These are phyloP conservation scores for Halophytophthora polymorphica DNA, from an alignment of 352 stramenopile genomes.

Conservation along the genomic window DNA sequence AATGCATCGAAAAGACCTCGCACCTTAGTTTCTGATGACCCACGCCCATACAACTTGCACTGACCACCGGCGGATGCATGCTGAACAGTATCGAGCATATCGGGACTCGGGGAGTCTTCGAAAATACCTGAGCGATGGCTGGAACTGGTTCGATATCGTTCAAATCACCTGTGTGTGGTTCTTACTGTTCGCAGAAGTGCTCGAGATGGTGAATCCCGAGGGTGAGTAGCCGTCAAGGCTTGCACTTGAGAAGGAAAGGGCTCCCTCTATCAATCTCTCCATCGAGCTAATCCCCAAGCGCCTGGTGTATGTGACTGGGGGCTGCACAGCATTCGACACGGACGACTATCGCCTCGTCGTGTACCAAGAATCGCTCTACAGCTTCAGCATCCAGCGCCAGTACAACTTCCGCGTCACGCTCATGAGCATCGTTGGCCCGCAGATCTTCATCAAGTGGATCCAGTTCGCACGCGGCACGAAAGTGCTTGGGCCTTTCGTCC, in stretches of 20 bases:
- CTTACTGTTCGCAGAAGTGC: slow-evolving; percentile 47
- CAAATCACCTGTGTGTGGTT: slow-evolving; percentile 75
- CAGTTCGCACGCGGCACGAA: slow-evolving; percentile 71
- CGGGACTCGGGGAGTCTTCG: slow-evolving; percentile 48
- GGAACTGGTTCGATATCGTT: slow-evolving; percentile 77
- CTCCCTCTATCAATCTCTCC: not conserved
- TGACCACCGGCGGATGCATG: not conserved
- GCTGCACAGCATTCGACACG: slow-evolving; percentile 6
- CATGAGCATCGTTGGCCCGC: slow-evolving; percentile 73
- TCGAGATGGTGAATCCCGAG: slow-evolving; percentile 32
- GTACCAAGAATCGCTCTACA: slow-evolving; percentile 64
- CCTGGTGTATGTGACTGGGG: not conserved
- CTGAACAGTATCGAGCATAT: slow-evolving; percentile 39
- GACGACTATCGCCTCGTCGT: slow-evolving; percentile 54
- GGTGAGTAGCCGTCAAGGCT: slow-evolving; percentile 11
- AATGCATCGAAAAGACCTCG: not conserved
- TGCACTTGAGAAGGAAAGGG: not conserved
- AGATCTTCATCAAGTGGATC: slow-evolving; percentile 83
- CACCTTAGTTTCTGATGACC: too few relatives aligned
- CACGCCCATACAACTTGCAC: not conserved
- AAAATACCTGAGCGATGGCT: slow-evolving; percentile 64
- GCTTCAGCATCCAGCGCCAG: slow-evolving; percentile 39
- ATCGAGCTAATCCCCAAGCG: not conserved
- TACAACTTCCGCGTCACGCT: slow-evolving; percentile 77
- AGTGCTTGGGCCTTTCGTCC: slow-evolving; percentile 70